Conservation (phyloP, 1,139 yeast species). For the Schizosaccharomyces versatilis region DNA sequence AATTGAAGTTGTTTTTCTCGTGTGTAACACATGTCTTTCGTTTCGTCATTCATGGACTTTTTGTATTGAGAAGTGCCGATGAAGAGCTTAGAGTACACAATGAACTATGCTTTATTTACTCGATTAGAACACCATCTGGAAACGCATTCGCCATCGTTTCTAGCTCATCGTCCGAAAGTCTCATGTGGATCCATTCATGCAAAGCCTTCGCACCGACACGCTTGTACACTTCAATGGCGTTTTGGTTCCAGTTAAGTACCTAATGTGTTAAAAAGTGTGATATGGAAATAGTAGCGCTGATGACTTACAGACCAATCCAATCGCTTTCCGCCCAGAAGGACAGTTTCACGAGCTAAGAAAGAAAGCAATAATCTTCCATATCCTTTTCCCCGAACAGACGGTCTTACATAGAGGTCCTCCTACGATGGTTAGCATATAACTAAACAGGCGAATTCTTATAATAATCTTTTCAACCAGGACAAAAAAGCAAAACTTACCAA, state of each 20-base stretch:
- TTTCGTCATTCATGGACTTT: too few species aligned
- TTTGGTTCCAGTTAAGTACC: conserved; percentile 13
- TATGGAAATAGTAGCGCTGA: background rate
- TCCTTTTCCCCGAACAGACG: conserved; percentile 10
- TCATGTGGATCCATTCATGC: conserved; percentile 13
- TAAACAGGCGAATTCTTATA: background rate
- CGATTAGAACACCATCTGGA: background rate
- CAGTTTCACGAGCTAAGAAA: conserved; percentile 12
- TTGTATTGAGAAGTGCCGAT: too few species aligned
- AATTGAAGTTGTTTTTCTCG: too few species aligned
- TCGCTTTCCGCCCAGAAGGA: conserved; percentile 12
- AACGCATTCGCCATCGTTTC: conserved; percentile 8
- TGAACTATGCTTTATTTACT: background rate
- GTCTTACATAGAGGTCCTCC: conserved; percentile 14
- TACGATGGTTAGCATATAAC: conserved; percentile 13
- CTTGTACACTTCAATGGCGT: conserved; percentile 13
- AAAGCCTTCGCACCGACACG: conserved; percentile 12
- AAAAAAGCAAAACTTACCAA: background rate
- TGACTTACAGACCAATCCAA: conserved; percentile 13
- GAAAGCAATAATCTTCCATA: conserved; percentile 12
- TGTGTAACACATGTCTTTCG: too few species aligned
- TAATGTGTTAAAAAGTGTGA: background rate
- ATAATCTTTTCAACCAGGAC: too few species aligned
- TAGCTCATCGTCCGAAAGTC: conserved; percentile 12
- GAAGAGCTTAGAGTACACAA: too few species aligned